Base-by-base conservation (phyloP, 257 asterid genomes). In the Handroanthus guayacan region DNA sequence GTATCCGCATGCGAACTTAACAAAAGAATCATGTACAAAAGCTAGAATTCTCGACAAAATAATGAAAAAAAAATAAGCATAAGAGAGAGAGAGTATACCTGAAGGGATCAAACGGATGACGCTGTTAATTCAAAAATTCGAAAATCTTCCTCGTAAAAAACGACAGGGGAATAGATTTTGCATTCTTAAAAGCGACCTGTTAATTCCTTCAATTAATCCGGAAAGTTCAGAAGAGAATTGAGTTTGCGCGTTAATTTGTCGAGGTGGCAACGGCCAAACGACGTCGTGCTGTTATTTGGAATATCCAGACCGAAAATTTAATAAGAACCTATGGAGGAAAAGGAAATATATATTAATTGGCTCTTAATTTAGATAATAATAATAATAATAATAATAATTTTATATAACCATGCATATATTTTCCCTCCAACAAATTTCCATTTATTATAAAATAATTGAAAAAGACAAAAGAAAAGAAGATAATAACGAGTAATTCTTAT, bases 1-100 rank as follows among this genome's bases (percentile, higher is more conserved):
- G 56, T 31, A 54, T 38, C 55, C 39, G 39, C 2, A 20, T n/a
- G 13, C 18, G 31, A 51, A 48, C 56, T 61, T 47, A 69, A 69
- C 62, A 20, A 52, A 61, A 17, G 3, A 5, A 60, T 43, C 50
- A 9, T 9, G 51, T 8, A 12, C 9, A 62, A 62, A 64, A 47
- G 18, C 62, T 65, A 16, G 47, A 36, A 69, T 47, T 55, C 13
- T 43, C 45, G 31, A 55, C 7, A 75, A 10, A 52, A 55, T n/a
- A 5, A 51, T 6, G 7, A 48, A 4, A 43, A 4, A 43, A 3
- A 14, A 43, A 6, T 5, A n/a, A 64, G 39, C 50, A 50, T 6
- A 16, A 41, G 36, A 3, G 38, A 61, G 78, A 62, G 9, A 44
- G 14, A 68, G 17, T 69, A 20, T 58, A 65, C 81, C 72, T 71